Evolutionary conservation across 139 green algal species (phyloP), one percentile per base, ranked within the genome.

Genomic region (Auxenochlorella pyrenoidosa): DNA sequence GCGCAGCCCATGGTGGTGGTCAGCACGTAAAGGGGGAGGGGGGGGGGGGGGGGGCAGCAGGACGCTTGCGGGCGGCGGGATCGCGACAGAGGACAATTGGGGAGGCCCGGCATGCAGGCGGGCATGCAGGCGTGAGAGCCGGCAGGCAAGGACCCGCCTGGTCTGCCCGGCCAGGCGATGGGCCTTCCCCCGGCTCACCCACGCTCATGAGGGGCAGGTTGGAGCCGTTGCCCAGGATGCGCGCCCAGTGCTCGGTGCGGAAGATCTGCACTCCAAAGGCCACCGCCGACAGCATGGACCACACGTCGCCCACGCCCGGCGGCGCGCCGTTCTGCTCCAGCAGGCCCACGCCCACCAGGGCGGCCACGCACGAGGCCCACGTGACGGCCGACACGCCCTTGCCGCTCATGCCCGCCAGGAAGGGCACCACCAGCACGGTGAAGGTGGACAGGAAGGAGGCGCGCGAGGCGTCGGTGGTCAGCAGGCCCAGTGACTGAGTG

Each of bases 401-500:
- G 32, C 96, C 95, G 32, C 75, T 88, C 10, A 97, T 59, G 41
- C 93, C 95, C 28, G 92, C 94, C 66, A 98, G 79, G 40, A 97
- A 82, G 16, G 96, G 96, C 28, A 98, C 95, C 24, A 94, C 88
- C 43, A 98, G 89, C 2, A 98, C 95, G 24, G 95, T 98, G 87
- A 98, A 96, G 1, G 95, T 95, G 73, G 88, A 94, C 12, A 98
- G 90, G 75, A 98, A 96, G 47, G 87, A 94, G 26, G 92, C 95
- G 32, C 94, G 81, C 0, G 89, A 94, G 15, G 95, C 95, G 54
- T 97, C 93, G 6, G 94, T 95, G 71, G 91, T 91, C 5, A 93
- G 65, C 24, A 98, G 87, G 0, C 91, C 95, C 30, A 93, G 36
- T 0, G 89, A 82, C 83, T 98, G 95, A 59, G 88, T 84, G 13